Conservation (phyloP, 208 protist genomes). For the Angomonas deanei region DNA sequence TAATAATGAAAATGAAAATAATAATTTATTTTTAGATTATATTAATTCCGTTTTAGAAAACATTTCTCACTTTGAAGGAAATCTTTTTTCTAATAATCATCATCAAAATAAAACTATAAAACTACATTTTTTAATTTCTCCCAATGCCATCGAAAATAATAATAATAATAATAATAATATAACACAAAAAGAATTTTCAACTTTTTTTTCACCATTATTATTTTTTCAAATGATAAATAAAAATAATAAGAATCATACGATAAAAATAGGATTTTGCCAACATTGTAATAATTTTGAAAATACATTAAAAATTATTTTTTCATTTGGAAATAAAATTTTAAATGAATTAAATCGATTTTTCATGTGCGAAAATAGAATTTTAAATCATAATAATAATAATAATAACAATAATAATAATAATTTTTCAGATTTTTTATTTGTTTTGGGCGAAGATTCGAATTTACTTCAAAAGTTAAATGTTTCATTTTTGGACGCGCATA, state of each 20-base stretch:
- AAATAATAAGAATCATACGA: not conserved
- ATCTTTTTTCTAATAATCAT: not conserved
- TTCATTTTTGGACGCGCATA: not conserved
- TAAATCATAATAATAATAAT: too few relatives aligned
- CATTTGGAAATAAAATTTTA: not conserved
- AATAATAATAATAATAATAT: conserved; percentile 5
- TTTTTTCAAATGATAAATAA: not conserved
- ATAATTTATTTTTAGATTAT: not conserved
- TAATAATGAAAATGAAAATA: not conserved
- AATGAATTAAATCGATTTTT: not conserved
- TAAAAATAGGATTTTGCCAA: not conserved
- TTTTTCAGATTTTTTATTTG: not conserved
- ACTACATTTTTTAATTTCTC: not conserved
- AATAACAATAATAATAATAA: not conserved
- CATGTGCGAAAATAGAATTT: not conserved
- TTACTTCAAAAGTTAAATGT: not conserved
- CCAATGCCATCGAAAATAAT: not conserved
- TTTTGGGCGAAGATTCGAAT: not conserved
- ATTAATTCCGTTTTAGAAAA: not conserved
- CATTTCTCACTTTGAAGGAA: not conserved
- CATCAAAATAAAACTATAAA: not conserved
- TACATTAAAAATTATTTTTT: not conserved
- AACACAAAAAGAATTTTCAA: not conserved
- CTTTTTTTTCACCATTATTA: not conserved
- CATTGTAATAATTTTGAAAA: not conserved